Evolutionary conservation across 441 rosid species (phyloP).

Genomic region (Cnidoscolus chayamansa): DNA sequence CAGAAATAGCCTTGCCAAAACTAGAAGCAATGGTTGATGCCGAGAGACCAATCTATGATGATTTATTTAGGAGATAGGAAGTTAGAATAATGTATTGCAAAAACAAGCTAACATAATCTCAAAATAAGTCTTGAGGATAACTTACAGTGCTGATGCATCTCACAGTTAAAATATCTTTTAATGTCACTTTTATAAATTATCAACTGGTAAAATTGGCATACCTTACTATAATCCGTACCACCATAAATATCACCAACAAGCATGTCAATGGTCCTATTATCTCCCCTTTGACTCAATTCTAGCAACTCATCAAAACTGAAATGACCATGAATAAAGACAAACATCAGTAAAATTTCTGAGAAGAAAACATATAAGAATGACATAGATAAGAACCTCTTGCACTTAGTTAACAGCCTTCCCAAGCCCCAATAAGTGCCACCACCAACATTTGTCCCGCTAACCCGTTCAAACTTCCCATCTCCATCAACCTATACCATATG

Average conservation of each 20-base stretch:
- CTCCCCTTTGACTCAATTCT: constrained; percentile 97
- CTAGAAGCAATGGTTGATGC: constrained; percentile 98
- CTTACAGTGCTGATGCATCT: constrained; percentile 12
- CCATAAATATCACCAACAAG: constrained; percentile 99
- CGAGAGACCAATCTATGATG: constrained; percentile 84
- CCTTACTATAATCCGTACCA: constrained; percentile 96
- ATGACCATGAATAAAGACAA: constrained; percentile 10
- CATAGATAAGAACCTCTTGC: constrained; percentile 68
- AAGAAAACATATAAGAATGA: constrained; percentile 9
- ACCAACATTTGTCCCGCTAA: constrained; percentile 98
- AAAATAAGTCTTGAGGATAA: not conserved
- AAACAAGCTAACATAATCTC: not conserved
- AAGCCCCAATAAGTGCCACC: constrained; percentile 99
- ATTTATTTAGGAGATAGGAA: constrained; percentile 6
- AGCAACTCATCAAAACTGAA: constrained; percentile 94
- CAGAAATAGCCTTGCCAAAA: constrained; percentile 93
- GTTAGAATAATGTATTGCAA: constrained; percentile 11
- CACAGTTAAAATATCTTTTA: constrained; percentile 12
- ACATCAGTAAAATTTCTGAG: constrained; percentile 14
- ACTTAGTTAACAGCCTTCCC: constrained; percentile 93
- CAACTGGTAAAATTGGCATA: constrained; percentile 31
- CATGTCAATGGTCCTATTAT: constrained; percentile 93
- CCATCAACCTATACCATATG: constrained; percentile 77
- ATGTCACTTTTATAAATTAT: constrained; percentile 12
- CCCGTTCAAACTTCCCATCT: constrained; percentile 94